Conservation (phyloP, 2,329 filamentous ascomycete genomes). For the Aspergillus ustus region DNA sequence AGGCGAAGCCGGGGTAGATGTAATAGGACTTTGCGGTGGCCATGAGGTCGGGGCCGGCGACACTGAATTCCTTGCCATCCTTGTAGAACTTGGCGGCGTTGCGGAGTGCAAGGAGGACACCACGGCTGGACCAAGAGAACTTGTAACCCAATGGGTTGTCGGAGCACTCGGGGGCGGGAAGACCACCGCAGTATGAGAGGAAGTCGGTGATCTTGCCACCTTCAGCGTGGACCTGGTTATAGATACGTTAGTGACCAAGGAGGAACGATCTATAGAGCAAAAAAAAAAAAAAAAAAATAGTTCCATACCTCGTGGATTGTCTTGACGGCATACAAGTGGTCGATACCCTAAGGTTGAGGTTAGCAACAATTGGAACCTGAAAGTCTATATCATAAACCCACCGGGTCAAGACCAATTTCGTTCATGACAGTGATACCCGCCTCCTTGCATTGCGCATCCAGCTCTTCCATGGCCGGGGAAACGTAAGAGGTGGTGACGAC, state of each 20-base stretch:
- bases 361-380: neutral
- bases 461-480: slow-evolving; percentile 87
- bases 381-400: slow-evolving; percentile 19
- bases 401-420: slow-evolving; percentile 74
- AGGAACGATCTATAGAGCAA: too few species aligned
- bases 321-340: slow-evolving; percentile 76
- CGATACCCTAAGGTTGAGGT: slow-evolving; percentile 36
- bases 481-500: slow-evolving; percentile 96
- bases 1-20: slow-evolving; percentile 86
- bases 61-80: slow-evolving; percentile 73
- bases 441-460: slow-evolving; percentile 80
- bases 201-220: slow-evolving; percentile 87
- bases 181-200: slow-evolving; percentile 81
- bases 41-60: slow-evolving; percentile 76
- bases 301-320: slow-evolving; percentile 63
- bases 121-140: slow-evolving; percentile 80
- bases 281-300: neutral
- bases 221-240: slow-evolving; percentile 73
- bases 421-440: slow-evolving; percentile 98
- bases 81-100: slow-evolving; percentile 85
- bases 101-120: slow-evolving; percentile 82
- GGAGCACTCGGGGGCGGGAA: slow-evolving; percentile 73
- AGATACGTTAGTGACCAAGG: neutral
- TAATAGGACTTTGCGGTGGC: slow-evolving; percentile 83
- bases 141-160: slow-evolving; percentile 94